Evolutionary conservation across 768 basidiomycete species (phyloP).

Genomic region (Boletellus sp.): DNA sequence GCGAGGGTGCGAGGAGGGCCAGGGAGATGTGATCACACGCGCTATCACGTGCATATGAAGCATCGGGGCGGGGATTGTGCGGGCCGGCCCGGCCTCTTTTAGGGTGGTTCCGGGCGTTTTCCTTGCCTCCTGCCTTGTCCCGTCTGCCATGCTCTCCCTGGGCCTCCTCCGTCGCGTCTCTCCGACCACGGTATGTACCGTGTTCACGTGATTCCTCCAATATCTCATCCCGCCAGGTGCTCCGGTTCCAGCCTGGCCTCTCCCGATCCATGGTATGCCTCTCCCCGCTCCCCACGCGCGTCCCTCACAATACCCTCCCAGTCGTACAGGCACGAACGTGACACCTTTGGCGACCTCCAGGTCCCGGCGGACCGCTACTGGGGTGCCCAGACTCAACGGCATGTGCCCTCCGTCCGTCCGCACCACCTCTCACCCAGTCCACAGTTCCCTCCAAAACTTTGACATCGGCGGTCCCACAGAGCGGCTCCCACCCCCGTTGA

Average conservation of each 20-base stretch:
- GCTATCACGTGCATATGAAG: conserved; percentile 27
- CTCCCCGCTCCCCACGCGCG: neutral
- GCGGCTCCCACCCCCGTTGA: conserved; percentile 89
- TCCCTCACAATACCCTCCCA: conserved; percentile 31
- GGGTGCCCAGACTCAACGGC: conserved; percentile 98
- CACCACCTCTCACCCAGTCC: conserved; percentile 10
- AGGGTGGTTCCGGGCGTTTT: conserved; percentile 10
- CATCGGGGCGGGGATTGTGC: conserved; percentile 1
- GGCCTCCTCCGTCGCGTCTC: conserved; percentile 11
- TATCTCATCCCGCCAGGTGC: neutral
- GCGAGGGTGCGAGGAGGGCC: neutral
- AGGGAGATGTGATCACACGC: neutral
- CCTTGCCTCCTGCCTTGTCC: neutral
- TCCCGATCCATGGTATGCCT: conserved; percentile 33
- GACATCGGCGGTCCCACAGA: conserved; percentile 96
- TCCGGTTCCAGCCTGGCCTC: neutral
- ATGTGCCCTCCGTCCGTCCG: conserved; percentile 6
- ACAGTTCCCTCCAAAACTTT: conserved; percentile 91
- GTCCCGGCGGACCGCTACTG: conserved; percentile 90
- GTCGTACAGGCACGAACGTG: conserved; percentile 73
- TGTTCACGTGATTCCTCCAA: conserved; percentile 14
- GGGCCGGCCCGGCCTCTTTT: neutral
- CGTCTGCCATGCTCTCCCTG: conserved; percentile 8
- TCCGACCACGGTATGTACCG: neutral
- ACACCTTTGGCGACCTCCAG: conserved; percentile 93